Evolutionary conservation across 164 flowering plant species (phyloP).

Genomic region (Kalanchoe fedtschenkoi): DNA sequence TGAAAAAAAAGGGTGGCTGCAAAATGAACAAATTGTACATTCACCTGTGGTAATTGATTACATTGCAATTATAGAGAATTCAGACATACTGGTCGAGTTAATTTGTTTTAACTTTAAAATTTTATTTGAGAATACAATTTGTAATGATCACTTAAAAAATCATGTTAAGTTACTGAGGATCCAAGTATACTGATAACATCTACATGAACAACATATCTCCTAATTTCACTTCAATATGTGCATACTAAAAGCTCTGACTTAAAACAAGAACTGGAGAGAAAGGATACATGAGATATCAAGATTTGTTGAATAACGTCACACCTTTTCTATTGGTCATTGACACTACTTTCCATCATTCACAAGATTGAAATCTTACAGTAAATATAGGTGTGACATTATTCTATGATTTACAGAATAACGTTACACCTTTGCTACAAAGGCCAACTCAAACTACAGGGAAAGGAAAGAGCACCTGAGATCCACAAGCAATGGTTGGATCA

Average conservation of each 20-base stretch:
- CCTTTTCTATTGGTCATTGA: no score
- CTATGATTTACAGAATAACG: no score
- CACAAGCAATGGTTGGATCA: constrained; percentile 73
- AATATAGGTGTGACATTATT: no score
- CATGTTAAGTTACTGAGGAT: not conserved
- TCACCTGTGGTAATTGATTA: not conserved
- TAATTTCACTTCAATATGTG: not conserved
- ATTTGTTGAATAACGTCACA: no score
- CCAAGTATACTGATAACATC: not conserved
- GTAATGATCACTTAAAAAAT: no score
- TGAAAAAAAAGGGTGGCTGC: no score
- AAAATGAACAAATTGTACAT: not conserved
- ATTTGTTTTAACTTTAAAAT: not conserved
- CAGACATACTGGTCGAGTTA: not conserved
- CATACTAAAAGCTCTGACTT: not conserved
- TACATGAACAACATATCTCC: not conserved
- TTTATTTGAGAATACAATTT: not conserved
- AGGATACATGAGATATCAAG: no score
- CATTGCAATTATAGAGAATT: not conserved
- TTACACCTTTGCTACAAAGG: not conserved
- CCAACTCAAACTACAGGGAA: not conserved
- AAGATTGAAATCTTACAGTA: no score
- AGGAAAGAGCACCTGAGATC: constrained; percentile 66
- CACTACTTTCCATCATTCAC: no score
- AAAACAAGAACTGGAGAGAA: no score